Evolutionary conservation across 768 basidiomycete genomes (phyloP).

Genomic region (Boletus reticuloceps): DNA sequence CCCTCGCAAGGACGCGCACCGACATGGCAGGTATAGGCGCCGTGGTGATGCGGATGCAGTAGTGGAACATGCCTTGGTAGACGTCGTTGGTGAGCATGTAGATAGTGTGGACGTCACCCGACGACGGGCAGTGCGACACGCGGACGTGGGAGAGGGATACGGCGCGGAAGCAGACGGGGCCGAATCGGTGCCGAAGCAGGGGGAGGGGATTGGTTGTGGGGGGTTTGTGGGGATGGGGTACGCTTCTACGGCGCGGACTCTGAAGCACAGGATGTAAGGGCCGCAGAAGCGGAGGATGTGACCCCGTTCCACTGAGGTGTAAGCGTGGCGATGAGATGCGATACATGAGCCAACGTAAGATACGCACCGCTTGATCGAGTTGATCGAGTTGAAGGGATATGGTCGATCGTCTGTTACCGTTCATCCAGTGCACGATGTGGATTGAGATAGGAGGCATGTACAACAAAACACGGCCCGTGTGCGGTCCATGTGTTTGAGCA

Average conservation of each 20-base stretch:
- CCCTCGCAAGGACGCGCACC: constrained; percentile 37
- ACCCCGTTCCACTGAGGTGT: constrained; percentile 39
- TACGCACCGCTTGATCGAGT: constrained; percentile 33
- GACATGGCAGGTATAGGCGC: constrained; percentile 32
- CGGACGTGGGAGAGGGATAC: constrained; percentile 40
- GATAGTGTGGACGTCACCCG: constrained; percentile 37
- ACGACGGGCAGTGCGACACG: constrained; percentile 21
- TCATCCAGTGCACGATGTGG: constrained; percentile 40
- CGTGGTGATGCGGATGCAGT: constrained; percentile 33
- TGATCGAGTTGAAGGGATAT: constrained; percentile 25
- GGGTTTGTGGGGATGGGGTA: constrained; percentile 19
- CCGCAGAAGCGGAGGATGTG: constrained; percentile 46
- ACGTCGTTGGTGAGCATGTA: constrained; percentile 43
- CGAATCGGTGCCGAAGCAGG: constrained; percentile 21
- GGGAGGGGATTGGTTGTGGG: constrained; percentile 6
- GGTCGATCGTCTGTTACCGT: constrained; percentile 16
- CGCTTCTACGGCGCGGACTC: constrained; percentile 49
- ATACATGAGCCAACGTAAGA: neutral
- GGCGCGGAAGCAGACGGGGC: constrained; percentile 37
- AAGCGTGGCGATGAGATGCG: neutral
- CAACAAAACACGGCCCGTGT: constrained; percentile 31
- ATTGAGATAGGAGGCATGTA: constrained; percentile 28
- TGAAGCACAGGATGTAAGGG: constrained; percentile 50
- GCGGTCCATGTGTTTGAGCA: constrained; percentile 37
- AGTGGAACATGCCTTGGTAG: constrained; percentile 52